Evolutionary conservation across 2,329 filamentous ascomycete genomes (phyloP), one percentile per base, ranked within the genome.

Genomic region (Alternaria viburni): DNA sequence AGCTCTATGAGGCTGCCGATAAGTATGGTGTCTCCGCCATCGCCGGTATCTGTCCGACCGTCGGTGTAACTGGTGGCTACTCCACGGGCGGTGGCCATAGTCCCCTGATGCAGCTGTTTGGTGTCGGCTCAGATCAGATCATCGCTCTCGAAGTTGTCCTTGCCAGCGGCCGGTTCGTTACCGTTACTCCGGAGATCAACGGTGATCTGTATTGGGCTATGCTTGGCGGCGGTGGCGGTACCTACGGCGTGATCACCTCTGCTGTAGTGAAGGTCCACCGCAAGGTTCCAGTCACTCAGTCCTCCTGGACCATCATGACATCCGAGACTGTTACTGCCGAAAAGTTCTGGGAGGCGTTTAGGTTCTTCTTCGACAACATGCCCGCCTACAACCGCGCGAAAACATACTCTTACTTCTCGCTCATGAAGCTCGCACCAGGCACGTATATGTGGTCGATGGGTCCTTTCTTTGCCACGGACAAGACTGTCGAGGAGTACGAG

Each of bases 61-160:
- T 89, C 10, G 86, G 86, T n/a, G 77, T 86, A 66, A 80, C 60
- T n/a, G 76, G 76, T 44, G 76, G 81, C 11, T 83, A 78, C 66
- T 70, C 75, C 21, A 69, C 73, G 2, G 86, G 84, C 3, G 87
- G 86, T 25, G 87, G 87, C 0, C 85, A 89, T 73, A 84, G 82
- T 12, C 85, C 86, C 3, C 69, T 89, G 32, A 83, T 83, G 51
- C 80, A 81, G 57, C 72, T 83, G 41, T 84, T 83, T 64, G 77
- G 77, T 26, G 63, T 77, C n/a, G 75, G 71, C 1, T 60, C 74
- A 9, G 76, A 83, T 54, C 79, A 78, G 44, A 73, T 82, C 13
- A 65, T 78, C 6, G 74, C 76, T 47, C 79, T 77, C 30, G 76
- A 83, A 58, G 69, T 77, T 5, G 74, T 77, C 1, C 71, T 73